Evolutionary conservation across 164 flowering plant genomes (phyloP), one percentile per base, ranked within the genome.

Genomic region (Umbilicus rupestris): DNA sequence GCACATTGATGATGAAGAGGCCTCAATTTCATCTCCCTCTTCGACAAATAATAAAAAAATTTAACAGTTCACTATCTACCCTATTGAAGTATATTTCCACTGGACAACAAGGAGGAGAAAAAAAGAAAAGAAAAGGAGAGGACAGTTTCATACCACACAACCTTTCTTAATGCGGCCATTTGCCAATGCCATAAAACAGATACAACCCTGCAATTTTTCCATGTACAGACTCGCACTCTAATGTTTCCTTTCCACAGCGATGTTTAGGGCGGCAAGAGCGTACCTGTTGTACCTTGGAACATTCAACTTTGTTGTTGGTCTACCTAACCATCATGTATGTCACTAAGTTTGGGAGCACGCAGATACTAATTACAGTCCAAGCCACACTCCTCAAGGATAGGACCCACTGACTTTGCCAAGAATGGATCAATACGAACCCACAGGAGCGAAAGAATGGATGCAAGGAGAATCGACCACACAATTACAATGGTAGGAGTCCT

Each of bases 401-500:
- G 42, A 41, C 65, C 65, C 29, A 37, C 65, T 63, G 60, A 55
- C 33, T 63, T 63, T 9, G 65, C 65, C 42, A 63, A 41, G n/a
- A 63, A 63, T 8, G 65, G 65, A 41, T 63, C 45, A 41, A 63
- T 20, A 20, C 65, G 65, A 37, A 63, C 65, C 65, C 65, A 63
- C 45, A 63, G 46, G 45, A 63, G 65, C 26, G 65, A 63, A 37
- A 63, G 42, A 35, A 63, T 63, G 29, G 65, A 63, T 22, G 65
- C 65, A 35, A 63, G 65, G 45, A 63, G 65, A 41, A 63, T 63
- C 19, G 65, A 63, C 65, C 65, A 63, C 65, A 63, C 65, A n/a
- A 63, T 41, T 17, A 63, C 45, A n/a, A 63, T 63, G 65, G 65
- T 63, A n/a, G 65, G 65, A 63, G 45, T 37, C 46, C 65, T 33